Evolutionary conservation across 225 moss, liverwort and hornwort genomes (phyloP), one percentile per base, ranked within the genome.

Genomic region (Straminergon stramineum): DNA sequence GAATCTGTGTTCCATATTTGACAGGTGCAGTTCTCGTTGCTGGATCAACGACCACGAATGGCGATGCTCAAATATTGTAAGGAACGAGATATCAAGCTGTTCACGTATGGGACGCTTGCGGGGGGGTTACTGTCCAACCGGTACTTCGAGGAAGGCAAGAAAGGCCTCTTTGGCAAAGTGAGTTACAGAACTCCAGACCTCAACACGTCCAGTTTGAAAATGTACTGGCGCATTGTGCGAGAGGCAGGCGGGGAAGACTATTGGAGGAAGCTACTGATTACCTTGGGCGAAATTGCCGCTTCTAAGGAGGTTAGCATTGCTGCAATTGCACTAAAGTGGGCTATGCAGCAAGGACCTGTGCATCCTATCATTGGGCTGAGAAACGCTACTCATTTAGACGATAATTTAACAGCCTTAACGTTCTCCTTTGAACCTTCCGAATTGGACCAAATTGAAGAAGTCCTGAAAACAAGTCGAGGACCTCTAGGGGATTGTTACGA

Each of bases 181-280:
- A 91, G 85, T 39, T 90, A 88, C 88, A 88, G 71, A 55, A 93
- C 92, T 53, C 92, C 93, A 39, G 92, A 93, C 84, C 93, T 94
- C n/a, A 93, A 91, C 86, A 94, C 94, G 28, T 92, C 93, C 76
- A 94, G 94, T 91, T 88, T 94, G 87, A 93, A 94, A 77, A 94
- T 93, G 90, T 94, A 93, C 35, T 94, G 92, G 94, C 89, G 93
- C 80, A 93, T 91, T 69, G 93, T 94, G 51, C 89, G 86, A 88
- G 91, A 94, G 88, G 90, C 93, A 45, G 94, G 94, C 58, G 92
- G 92, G 26, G 88, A 94, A 87, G 92, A 92, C 27, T 85, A 93
- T 67, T 93, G 91, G 93, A 85, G 92, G 81, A 89, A 81, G 82
- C 57, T 94, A 55, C 65, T 94, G 86, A 87, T 74, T 84, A 92